Conservation (phyloP, 2,329 filamentous ascomycete genomes). For the Fusarium tricinctum region DNA sequence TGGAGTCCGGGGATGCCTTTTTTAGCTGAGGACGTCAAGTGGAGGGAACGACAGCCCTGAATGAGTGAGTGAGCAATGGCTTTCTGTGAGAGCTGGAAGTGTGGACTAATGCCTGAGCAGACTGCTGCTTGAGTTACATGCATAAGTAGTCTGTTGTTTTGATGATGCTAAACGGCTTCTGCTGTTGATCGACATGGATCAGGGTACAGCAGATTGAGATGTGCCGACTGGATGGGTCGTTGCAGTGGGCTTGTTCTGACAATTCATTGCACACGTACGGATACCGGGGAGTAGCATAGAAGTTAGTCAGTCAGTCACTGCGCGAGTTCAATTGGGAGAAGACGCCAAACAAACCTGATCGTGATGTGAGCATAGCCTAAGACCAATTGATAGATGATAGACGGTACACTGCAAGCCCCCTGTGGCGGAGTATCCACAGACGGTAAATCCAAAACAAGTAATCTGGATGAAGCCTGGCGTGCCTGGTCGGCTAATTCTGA, state of each 20-base stretch:
- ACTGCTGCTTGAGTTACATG: neutral
- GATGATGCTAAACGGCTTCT: neutral
- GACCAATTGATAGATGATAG: constrained; percentile 9
- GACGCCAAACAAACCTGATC: constrained; percentile 15
- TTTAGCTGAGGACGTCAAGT: constrained; percentile 41
- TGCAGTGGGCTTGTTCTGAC: constrained; percentile 14
- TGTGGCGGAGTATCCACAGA: constrained; percentile 35
- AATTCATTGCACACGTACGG: constrained; percentile 1
- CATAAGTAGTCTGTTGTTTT: neutral
- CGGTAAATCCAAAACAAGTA: constrained; percentile 30
- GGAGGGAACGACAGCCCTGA: constrained; percentile 30
- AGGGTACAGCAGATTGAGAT: constrained; percentile 16
- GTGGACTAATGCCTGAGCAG: neutral
- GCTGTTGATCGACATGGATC: constrained; percentile 21
- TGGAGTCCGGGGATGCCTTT: constrained; percentile 35
- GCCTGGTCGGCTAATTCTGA: constrained; percentile 22
- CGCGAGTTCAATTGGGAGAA: constrained; percentile 29
- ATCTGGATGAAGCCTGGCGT: constrained; percentile 12
- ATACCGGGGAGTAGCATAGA: neutral
- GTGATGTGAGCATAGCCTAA: constrained; percentile 15
- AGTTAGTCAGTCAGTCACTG: constrained; percentile 12
- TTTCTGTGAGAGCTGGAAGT: constrained; percentile 16
- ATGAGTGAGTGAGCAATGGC: neutral
- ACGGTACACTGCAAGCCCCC: constrained; percentile 21
- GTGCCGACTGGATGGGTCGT: constrained; percentile 26